These are phyloP conservation scores for Sistotremastrum suecicum DNA, from an alignment of 768 basidiomycete species.

Conservation along the genomic window DNA sequence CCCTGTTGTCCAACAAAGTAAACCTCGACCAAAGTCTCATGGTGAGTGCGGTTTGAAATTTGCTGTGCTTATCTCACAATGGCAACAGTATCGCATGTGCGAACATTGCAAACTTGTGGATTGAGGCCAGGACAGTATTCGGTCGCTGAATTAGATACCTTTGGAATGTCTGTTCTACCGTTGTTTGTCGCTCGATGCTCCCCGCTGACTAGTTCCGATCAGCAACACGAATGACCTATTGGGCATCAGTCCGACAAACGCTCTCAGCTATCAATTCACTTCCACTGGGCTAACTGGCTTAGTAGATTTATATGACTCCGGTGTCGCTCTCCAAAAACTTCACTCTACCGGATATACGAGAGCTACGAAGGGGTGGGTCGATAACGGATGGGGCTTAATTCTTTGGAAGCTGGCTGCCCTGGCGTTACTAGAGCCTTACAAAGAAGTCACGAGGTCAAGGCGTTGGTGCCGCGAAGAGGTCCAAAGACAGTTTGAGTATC, in stretches of 20 bases:
- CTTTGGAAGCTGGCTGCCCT: slow-evolving; percentile 93
- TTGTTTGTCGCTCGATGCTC: too few relatives aligned
- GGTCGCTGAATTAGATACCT: slow-evolving; percentile 8
- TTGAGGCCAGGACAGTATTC: too few relatives aligned
- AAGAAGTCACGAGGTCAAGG: slow-evolving; percentile 31
- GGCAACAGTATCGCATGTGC: too few relatives aligned
- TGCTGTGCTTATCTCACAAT: too few relatives aligned
- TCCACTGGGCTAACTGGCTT: not conserved
- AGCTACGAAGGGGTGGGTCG: slow-evolving; percentile 69
- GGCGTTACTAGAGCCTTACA: slow-evolving; percentile 56
- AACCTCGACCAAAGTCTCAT: too few relatives aligned
- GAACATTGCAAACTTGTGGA: too few relatives aligned
- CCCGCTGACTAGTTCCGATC: not conserved
- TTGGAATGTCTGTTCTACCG: slow-evolving; percentile 11
- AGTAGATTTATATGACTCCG: slow-evolving; percentile 26
- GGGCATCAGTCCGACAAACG: slow-evolving; percentile 1
- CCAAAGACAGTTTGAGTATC: slow-evolving; percentile 69
- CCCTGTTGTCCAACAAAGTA: too few relatives aligned
- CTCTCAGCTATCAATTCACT: slow-evolving; percentile 9
- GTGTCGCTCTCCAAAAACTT: slow-evolving; percentile 42
- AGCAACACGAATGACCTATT: not conserved
- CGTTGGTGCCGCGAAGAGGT: slow-evolving; percentile 80
- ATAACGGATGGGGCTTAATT: slow-evolving; percentile 82
- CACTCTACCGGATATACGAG: slow-evolving; percentile 45
- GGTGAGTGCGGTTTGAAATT: too few relatives aligned